A percentile compares a stretch with the other conserved stretches of the same genome.
Evolutionary conservation across 2,329 filamentous ascomycete genomes (phyloP).

Genomic region (Fusarium dimerum): DNA sequence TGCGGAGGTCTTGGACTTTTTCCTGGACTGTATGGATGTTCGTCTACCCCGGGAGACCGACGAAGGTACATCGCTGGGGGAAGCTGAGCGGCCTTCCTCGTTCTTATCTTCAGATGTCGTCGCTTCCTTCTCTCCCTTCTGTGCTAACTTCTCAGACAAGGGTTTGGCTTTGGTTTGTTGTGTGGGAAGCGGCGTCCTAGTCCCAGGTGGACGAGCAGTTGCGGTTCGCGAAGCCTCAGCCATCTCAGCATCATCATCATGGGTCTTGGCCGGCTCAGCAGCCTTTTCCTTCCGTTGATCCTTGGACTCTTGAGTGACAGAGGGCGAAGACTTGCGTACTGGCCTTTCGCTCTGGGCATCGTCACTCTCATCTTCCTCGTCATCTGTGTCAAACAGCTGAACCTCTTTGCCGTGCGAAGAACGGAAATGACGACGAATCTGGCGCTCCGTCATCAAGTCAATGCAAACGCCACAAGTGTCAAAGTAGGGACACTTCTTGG

Average conservation of each 20-base stretch:
- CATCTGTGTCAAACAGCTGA: not conserved
- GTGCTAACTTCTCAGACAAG: not conserved
- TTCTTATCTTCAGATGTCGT: not conserved
- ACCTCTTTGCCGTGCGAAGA: conserved; percentile 6
- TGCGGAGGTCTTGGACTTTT: not conserved
- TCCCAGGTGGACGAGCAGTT: not conserved
- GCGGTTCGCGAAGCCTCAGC: not conserved
- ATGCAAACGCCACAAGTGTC: conserved; percentile 11
- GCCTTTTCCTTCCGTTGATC: not conserved
- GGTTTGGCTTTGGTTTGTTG: not conserved
- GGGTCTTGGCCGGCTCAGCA: not conserved
- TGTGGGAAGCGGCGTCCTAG: not conserved
- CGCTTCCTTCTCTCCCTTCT: not conserved
- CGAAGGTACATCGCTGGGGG: conserved; percentile 4
- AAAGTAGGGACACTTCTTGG: conserved; percentile 14
- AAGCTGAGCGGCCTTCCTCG: conserved; percentile 1
- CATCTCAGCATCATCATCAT: not conserved
- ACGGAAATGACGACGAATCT: conserved; percentile 10
- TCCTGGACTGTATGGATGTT: not conserved
- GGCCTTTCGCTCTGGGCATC: not conserved
- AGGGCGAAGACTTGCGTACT: not conserved
- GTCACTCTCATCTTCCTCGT: not conserved
- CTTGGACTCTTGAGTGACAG: not conserved
- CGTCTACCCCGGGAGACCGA: not conserved
- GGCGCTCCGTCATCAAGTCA: conserved; percentile 5